A percentile compares a stretch with the other conserved stretches of the same genome.
These are phyloP conservation scores for Neckera pumila DNA, from an alignment of 225 moss, liverwort and hornwort genomes.

Conservation along the genomic window DNA sequence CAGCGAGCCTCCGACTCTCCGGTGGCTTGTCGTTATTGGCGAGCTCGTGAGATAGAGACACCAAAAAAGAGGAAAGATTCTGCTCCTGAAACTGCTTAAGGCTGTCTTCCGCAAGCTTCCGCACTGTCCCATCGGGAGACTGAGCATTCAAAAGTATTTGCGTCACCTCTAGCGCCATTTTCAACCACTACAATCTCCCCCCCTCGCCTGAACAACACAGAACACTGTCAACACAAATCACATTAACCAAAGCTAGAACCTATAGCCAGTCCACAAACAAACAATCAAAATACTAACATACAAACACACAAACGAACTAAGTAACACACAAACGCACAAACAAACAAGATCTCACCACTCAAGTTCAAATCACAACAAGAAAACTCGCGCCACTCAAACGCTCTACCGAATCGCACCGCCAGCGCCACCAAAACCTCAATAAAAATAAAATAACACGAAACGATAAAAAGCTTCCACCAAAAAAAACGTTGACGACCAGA, in stretches of 20 bases:
- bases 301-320: neutral
- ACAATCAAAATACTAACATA: too few species aligned
- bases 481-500: neutral
- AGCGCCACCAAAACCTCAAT: neutral
- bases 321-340: neutral
- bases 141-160: constrained; percentile 48
- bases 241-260: neutral
- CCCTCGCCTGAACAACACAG: neutral
- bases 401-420: neutral
- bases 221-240: neutral
- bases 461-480: neutral
- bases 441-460: neutral
- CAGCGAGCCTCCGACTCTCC: constrained; percentile 40
- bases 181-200: neutral
- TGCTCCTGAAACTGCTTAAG: constrained; percentile 53
- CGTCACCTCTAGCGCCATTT: constrained; percentile 46
- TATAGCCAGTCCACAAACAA: neutral
- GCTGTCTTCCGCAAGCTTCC: constrained; percentile 38
- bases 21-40: constrained; percentile 48
- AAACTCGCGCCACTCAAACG: neutral
- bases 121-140: constrained; percentile 41
- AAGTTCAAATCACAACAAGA: neutral
- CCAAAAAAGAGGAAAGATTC: constrained; percentile 40
- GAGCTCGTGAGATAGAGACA: constrained; percentile 43
- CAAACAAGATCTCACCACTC: neutral